Percentiles rank a stretch among this genome's conserved stretches.
These are phyloP conservation scores for Rhodofomes roseus DNA, from an alignment of 1,284 basidiomycete genomes.

Conservation along the genomic window DNA sequence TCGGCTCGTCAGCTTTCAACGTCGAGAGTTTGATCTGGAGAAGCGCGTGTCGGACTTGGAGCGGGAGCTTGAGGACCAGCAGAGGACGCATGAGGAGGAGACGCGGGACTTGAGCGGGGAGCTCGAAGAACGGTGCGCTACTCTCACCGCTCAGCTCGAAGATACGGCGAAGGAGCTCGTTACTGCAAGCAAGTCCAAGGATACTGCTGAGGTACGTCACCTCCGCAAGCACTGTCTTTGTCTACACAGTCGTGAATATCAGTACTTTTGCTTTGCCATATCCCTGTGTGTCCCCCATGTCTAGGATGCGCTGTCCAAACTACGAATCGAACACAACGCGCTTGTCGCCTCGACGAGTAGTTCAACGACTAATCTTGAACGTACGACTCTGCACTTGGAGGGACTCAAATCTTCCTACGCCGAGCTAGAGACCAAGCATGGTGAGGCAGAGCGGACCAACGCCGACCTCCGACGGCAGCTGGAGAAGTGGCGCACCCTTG, in stretches of 20 bases:
- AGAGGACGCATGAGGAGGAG: slow-evolving; percentile 38
- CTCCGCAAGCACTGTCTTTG: not conserved
- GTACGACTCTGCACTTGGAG: slow-evolving; percentile 54
- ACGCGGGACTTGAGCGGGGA: slow-evolving; percentile 26
- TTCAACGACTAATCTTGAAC: slow-evolving; percentile 47
- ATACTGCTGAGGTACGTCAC: slow-evolving; percentile 24
- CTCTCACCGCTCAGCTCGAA: slow-evolving; percentile 33
- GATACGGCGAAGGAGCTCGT: slow-evolving; percentile 39
- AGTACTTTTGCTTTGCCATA: not conserved
- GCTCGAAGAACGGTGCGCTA: slow-evolving; percentile 28
- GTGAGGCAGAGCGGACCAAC: slow-evolving; percentile 52
- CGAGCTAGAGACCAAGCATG: slow-evolving; percentile 51
- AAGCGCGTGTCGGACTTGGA: slow-evolving; percentile 28
- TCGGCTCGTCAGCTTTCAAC: slow-evolving; percentile 60
- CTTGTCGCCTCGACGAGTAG: slow-evolving; percentile 44
- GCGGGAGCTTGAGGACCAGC: slow-evolving; percentile 40
- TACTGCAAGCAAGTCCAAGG: slow-evolving; percentile 38
- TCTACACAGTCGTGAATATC: slow-evolving; percentile 5
- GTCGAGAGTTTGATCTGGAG: slow-evolving; percentile 56
- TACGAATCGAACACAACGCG: slow-evolving; percentile 35
- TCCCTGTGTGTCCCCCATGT: not conserved
- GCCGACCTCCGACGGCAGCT: slow-evolving; percentile 58
- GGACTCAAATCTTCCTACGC: slow-evolving; percentile 46
- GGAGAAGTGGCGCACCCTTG: slow-evolving; percentile 63
- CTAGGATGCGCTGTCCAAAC: slow-evolving; percentile 32